These are phyloP conservation scores for Cryptococcus wingfieldii DNA, from an alignment of 1,284 basidiomycete genomes.

Conservation along the genomic window DNA sequence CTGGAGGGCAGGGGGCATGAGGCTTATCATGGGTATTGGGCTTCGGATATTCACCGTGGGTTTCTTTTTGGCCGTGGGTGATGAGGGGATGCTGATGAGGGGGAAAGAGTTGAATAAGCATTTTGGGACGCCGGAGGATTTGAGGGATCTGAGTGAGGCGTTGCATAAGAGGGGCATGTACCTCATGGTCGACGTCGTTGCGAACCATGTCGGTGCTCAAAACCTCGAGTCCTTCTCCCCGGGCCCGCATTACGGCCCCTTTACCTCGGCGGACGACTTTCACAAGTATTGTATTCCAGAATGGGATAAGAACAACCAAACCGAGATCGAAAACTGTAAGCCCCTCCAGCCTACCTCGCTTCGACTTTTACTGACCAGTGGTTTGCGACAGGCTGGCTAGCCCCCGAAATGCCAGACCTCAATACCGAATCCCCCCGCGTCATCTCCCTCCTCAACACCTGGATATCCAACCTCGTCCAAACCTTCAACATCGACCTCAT, in stretches of 20 bases:
- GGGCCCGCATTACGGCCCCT: constrained; percentile 37
- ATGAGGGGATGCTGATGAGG: constrained; percentile 17
- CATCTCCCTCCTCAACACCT: constrained; percentile 44
- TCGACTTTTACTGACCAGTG: not conserved
- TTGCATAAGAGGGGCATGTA: constrained; percentile 52
- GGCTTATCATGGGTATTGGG: constrained; percentile 52
- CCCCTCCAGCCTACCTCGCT: not conserved
- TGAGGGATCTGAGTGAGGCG: constrained; percentile 48
- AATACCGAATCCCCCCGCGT: constrained; percentile 51
- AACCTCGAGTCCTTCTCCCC: constrained; percentile 30
- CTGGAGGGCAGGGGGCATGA: constrained; percentile 25
- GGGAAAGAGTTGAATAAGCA: constrained; percentile 47
- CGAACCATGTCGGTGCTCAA: constrained; percentile 51
- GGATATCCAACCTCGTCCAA: constrained; percentile 49
- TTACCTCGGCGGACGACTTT: constrained; percentile 42
- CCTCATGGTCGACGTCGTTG: constrained; percentile 54
- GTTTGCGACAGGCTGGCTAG: constrained; percentile 44
- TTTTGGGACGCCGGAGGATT: constrained; percentile 50
- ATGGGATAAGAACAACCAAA: constrained; percentile 50
- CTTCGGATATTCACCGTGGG: constrained; percentile 38
- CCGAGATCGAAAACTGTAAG: constrained; percentile 50
- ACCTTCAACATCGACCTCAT: constrained; percentile 50
- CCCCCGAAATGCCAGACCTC: constrained; percentile 49
- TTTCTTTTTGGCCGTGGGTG: not conserved
- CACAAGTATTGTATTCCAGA: constrained; percentile 50